Conservation (phyloP, 2,329 filamentous ascomycete genomes). For the Fusarium torreyae region DNA sequence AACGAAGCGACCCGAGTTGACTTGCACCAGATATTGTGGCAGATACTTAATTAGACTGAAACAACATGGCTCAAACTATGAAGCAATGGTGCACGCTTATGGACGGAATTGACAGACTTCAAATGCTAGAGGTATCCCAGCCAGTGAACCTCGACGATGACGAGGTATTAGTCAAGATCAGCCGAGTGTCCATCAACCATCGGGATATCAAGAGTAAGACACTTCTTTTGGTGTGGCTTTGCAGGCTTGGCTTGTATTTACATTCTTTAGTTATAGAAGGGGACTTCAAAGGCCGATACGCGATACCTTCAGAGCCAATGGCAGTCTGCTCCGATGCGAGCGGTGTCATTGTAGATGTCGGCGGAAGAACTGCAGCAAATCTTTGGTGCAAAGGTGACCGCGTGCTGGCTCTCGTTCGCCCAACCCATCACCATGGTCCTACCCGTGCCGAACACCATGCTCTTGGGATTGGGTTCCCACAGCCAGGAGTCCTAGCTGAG, state of each 20-base stretch:
- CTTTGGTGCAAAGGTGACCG: background rate
- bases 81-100: background rate
- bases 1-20: no score
- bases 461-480: background rate
- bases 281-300: background rate
- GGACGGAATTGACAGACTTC: background rate
- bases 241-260: background rate
- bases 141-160: background rate
- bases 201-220: background rate
- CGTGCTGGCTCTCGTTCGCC: background rate
- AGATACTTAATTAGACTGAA: background rate
- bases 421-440: background rate
- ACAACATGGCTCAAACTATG: background rate
- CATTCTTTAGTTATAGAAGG: background rate
- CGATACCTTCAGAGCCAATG: background rate
- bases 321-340: background rate
- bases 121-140: background rate
- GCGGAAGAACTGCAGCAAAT: background rate
- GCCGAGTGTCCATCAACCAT: background rate
- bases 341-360: background rate
- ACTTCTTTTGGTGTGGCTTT: background rate
- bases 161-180: background rate
- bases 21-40: background rate
- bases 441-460: conserved; percentile 1
- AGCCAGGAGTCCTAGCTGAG: background rate